Base-by-base conservation (phyloP, 495 filamentous ascomycete species). In the Penicillium soppii region DNA sequence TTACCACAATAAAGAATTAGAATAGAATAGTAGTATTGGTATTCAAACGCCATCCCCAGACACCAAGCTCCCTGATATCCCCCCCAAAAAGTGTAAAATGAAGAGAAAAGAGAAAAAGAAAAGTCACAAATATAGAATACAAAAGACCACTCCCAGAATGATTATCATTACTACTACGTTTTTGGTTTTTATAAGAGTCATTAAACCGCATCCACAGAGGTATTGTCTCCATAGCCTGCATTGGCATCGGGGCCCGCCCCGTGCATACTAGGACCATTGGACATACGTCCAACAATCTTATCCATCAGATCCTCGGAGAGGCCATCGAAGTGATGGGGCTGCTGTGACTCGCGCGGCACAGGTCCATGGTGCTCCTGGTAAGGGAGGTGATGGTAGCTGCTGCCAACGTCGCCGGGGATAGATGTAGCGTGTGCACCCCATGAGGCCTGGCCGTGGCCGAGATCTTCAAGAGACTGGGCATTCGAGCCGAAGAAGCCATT, bases 231-330 rank as follows among this genome's bases (percentile, higher is more conserved):
- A 55, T 72, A 74, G 27, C 57, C 47, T 8, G 54, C 33, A 36
- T 49, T 62, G 3, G 58, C 53, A 64, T 71, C 69, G 38, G 63
- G 68, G 47, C 68, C 69, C 26, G 63, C 67, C 63, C 70, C 69
- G 52, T 73, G 68, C 61, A 75, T 72, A 47, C 55, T 54, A 20
- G 64, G 53, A 38, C 63, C 69, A 27, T 62, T 66, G 36, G 70
- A 60, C 43, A 74, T 67, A 15, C 65, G 66, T 21, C 71, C 66
- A 27, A 74, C 70, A 17, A 74, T 43, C 55, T 72, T 76, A 37
- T 70, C 67, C 55, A 73, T 68, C 43, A 76, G 58, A 47, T 74
- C 70, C 15, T 74, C 72, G 68, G 59, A 51, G 72, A 73, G 48
- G 3, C 63, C 63, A 38, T 76, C 71, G 21, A 75, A 69, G 19